Conservation (phyloP, 768 basidiomycete species). For the Tylopilus rubrobrunneus region DNA sequence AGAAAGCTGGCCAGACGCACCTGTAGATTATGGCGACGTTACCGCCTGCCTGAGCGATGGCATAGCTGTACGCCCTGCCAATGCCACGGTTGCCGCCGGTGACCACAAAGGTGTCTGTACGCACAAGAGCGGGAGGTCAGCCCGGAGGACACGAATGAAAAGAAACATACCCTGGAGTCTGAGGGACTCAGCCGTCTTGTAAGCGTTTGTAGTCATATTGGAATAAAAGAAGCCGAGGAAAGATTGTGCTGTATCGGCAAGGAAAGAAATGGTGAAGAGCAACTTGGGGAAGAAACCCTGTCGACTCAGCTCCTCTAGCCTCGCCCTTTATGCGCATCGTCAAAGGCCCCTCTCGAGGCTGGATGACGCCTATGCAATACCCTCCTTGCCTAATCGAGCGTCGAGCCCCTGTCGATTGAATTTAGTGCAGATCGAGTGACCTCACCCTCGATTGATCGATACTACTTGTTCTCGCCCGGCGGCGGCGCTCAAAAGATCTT, state of each 20-base stretch:
- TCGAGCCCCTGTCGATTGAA: not conserved
- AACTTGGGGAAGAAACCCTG: not conserved
- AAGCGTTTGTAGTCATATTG: constrained; percentile 2
- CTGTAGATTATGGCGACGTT: constrained; percentile 63
- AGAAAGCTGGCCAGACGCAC: constrained; percentile 19
- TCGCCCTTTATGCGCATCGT: constrained; percentile 9
- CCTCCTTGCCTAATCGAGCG: constrained; percentile 4
- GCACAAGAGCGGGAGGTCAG: not conserved
- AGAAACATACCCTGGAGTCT: constrained; percentile 13
- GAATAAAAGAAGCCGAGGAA: not conserved
- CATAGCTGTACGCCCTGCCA: constrained; percentile 50
- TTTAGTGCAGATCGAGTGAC: constrained; percentile 15
- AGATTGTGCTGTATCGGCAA: not conserved
- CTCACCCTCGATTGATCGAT: constrained; percentile 1
- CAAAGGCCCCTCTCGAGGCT: constrained; percentile 13
- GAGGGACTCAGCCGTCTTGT: constrained; percentile 15
- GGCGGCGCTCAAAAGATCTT: not conserved
- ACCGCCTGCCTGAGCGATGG: constrained; percentile 51
- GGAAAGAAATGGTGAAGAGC: not conserved
- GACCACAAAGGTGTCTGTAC: constrained; percentile 44
- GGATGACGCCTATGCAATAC: constrained; percentile 2
- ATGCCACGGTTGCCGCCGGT: constrained; percentile 65
- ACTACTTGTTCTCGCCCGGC: not conserved
- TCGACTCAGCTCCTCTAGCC: not conserved
- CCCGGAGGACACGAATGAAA: not conserved